Percentiles rank a stretch among this genome's conserved stretches.
Conservation (phyloP, 257 asterid species). For the Fraxinus americana region DNA sequence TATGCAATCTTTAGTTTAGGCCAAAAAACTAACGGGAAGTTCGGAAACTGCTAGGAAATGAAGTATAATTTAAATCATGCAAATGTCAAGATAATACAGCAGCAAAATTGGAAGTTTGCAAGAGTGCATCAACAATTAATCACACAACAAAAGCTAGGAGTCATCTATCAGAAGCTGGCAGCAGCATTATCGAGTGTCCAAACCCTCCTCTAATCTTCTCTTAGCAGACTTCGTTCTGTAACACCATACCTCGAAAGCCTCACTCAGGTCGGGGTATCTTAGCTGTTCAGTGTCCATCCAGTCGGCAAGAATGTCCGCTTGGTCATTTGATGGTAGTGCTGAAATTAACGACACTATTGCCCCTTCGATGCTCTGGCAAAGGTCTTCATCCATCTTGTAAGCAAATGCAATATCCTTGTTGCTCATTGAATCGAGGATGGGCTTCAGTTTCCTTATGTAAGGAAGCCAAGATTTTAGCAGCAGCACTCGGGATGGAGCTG, state of each 20-base stretch:
- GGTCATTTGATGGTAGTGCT: slow-evolving; percentile 73
- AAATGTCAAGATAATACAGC: background rate
- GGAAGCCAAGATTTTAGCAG: slow-evolving; percentile 74
- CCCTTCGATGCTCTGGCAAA: slow-evolving; percentile 72
- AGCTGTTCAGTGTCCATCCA: slow-evolving; percentile 66
- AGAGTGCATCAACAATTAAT: background rate
- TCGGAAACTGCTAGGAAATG: background rate
- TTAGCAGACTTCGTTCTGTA: slow-evolving; percentile 75
- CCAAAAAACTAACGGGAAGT: background rate
- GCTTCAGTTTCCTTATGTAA: slow-evolving; percentile 61
- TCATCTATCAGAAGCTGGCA: slow-evolving; percentile 37
- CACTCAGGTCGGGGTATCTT: slow-evolving; percentile 75
- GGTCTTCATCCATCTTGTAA: slow-evolving; percentile 68
- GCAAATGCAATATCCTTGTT: slow-evolving; percentile 40
- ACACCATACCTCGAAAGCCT: slow-evolving; percentile 89
- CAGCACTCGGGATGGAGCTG: slow-evolving; percentile 56
- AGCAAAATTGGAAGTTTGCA: background rate
- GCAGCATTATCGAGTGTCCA: slow-evolving; percentile 38
- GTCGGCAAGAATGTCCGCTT: slow-evolving; percentile 69
- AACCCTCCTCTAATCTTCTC: slow-evolving; percentile 62
- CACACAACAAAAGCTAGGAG: background rate
- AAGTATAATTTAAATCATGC: background rate
- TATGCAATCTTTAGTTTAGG: background rate
- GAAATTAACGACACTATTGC: slow-evolving; percentile 69
- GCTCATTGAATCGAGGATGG: slow-evolving; percentile 47